Conservation (phyloP, 257 asterid species). For the Agastache rugosa region DNA sequence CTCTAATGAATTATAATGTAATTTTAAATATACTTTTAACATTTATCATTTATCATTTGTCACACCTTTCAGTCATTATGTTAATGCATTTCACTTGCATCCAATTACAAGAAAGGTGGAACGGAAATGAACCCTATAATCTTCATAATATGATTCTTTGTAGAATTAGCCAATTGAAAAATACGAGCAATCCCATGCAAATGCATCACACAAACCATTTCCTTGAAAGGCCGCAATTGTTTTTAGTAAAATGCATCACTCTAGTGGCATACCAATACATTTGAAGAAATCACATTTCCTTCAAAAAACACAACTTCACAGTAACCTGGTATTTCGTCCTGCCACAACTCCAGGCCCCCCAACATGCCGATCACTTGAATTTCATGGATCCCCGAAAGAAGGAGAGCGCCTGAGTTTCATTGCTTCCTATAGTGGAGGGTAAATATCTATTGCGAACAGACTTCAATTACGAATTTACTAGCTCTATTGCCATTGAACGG, state of each 20-base stretch:
- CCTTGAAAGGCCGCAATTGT: not conserved
- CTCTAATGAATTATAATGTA: not conserved
- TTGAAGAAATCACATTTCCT: not conserved
- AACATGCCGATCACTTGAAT: slow-evolving; percentile 80
- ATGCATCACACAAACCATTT: not conserved
- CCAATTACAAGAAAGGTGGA: not conserved
- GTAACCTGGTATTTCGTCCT: slow-evolving; percentile 14
- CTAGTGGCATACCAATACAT: not conserved
- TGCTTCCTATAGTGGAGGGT: slow-evolving; percentile 96
- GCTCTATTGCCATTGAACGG: slow-evolving; percentile 26
- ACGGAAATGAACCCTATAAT: not conserved
- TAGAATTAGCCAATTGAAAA: not conserved
- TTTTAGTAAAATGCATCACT: slow-evolving; percentile 16
- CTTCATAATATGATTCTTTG: not conserved
- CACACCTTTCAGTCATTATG: slow-evolving; percentile 7
- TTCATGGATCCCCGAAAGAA: slow-evolving; percentile 83
- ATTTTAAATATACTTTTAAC: not conserved
- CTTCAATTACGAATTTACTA: slow-evolving; percentile 25
- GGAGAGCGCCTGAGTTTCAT: slow-evolving; percentile 67
- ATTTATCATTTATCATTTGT: not conserved
- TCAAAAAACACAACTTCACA: not conserved
- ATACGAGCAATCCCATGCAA: slow-evolving; percentile 7
- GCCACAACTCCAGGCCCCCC: slow-evolving; percentile 71
- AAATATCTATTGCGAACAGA: slow-evolving; percentile 31
- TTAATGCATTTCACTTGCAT: slow-evolving; percentile 2